Evolutionary conservation across 1,284 basidiomycete genomes (phyloP), one percentile per base, ranked within the genome.

Genomic region (Austroboletus novae-zelandiae): DNA sequence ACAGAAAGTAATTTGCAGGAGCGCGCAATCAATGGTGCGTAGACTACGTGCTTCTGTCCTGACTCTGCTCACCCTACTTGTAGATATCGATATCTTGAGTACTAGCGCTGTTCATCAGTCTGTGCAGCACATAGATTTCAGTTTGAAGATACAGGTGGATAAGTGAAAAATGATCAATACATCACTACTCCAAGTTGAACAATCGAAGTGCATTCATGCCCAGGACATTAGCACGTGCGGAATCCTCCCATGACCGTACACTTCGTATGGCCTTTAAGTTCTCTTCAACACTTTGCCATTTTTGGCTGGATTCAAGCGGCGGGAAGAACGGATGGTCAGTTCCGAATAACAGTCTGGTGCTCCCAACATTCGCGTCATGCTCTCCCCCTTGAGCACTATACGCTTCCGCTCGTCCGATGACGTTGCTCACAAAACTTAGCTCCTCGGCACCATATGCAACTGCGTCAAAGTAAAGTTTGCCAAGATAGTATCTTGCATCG

Each of bases 51-150:
- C n/a, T 35, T 17, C 3, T 23, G n/a, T 47, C 23, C 8, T 20
- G 9, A 49, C 47, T 25, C 6, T n/a, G n/a, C 50, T 56, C 42
- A 56, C 37, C 9, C 13, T 37, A n/a, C 36, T 15, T 48, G n/a
- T 65, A 94, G 94, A 94, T 64, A 88, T 98, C 57, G 94, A 98
- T 67, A 94, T 98, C 51, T 67, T 96, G 57, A 95, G 92, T 65
- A 97, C 94, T 29, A 96, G 93, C 55, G 84, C 81, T 5, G 92
- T 97, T 23, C 94, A 97, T 64, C 93, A 96, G 69, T 91, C 90
- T 6, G 89, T 91, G 25, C 89, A 84, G 56, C 93, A 95, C 65
- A 86, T 97, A 57, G 94, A 97, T 69, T 97, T 94, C 66, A 94
- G 91, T 61, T 76, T 97, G 61, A 97, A 97, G 78, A 87, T 97